phyloP scores from a whole-genome alignment of 108 stramenopile species.

The Stephanodiscus minutulus region DNA sequence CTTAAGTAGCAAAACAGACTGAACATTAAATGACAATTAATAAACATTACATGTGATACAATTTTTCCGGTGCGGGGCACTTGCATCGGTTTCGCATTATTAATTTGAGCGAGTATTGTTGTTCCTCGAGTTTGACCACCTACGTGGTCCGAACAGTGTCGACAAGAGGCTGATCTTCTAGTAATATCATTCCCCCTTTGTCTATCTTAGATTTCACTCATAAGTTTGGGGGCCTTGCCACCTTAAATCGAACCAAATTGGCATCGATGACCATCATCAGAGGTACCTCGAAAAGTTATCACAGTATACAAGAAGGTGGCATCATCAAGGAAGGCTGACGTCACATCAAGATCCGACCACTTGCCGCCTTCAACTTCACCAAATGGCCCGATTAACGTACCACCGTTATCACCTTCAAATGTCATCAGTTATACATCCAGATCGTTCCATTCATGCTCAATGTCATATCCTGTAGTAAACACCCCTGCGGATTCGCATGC shows the following conservation, averaged over 20 bases:
- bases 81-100: too few species aligned
- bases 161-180: too few species aligned
- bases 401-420: not conserved
- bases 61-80: too few species aligned
- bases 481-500: not conserved
- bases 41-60: too few species aligned
- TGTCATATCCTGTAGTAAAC: not conserved
- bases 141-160: too few species aligned
- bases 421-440: not conserved
- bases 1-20: too few species aligned
- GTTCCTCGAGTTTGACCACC: too few species aligned
- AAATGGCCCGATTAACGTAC: not conserved
- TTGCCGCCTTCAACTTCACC: constrained; percentile 8
- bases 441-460: not conserved
- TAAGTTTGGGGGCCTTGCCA: constrained; percentile 9
- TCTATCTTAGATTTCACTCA: not conserved
- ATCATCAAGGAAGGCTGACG: not conserved
- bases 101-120: too few species aligned
- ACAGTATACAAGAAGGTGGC: not conserved
- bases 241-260: constrained; percentile 7
- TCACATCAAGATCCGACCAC: not conserved
- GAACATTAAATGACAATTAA: too few species aligned
- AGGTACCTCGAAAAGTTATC: constrained; percentile 2
- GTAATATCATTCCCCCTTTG: too few species aligned
- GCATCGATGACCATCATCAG: constrained; percentile 5